Percentiles rank a stretch among this genome's conserved stretches.
phyloP scores from a whole-genome alignment of 805 yeast genomes.

The Lipomyces chichibuensis region DNA sequence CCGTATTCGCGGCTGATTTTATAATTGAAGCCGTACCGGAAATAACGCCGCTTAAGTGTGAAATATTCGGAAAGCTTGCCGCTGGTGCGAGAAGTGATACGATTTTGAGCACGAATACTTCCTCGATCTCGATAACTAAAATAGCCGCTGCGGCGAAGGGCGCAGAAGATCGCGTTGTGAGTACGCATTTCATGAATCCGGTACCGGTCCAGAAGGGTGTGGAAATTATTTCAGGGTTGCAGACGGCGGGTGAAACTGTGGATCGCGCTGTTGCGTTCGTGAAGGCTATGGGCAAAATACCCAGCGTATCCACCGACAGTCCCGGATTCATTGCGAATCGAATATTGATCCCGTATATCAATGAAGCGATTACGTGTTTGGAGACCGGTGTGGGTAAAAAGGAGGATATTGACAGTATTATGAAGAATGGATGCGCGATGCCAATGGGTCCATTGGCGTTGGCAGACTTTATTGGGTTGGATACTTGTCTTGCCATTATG shows the following conservation, averaged over 20 bases:
- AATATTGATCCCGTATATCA: slow-evolving; percentile 50
- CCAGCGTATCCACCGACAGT: slow-evolving; percentile 46
- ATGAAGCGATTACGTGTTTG: slow-evolving; percentile 48
- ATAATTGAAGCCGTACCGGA: slow-evolving; percentile 53
- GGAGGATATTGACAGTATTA: slow-evolving; percentile 50
- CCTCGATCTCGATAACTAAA: slow-evolving; percentile 50
- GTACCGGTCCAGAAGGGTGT: slow-evolving; percentile 52
- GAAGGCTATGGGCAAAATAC: slow-evolving; percentile 45
- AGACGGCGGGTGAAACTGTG: slow-evolving; percentile 46
- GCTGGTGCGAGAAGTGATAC: slow-evolving; percentile 40
- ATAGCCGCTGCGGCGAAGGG: slow-evolving; percentile 51
- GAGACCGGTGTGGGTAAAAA: slow-evolving; percentile 49
- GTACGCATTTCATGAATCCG: slow-evolving; percentile 53
- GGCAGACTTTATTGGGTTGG: slow-evolving; percentile 52
- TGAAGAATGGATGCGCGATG: slow-evolving; percentile 53
- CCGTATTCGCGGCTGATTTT: slow-evolving; percentile 44
- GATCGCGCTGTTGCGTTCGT: slow-evolving; percentile 43
- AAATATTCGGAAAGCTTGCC: slow-evolving; percentile 46
- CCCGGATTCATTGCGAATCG: slow-evolving; percentile 53
- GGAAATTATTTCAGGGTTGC: slow-evolving; percentile 49
- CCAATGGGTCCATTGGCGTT: slow-evolving; percentile 52
- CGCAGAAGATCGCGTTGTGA: slow-evolving; percentile 49
- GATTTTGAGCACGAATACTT: slow-evolving; percentile 49
- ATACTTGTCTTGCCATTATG: slow-evolving; percentile 50
- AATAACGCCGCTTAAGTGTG: slow-evolving; percentile 44